Evolutionary conservation across 2,329 filamentous ascomycete species (phyloP).

Genomic region (Didymellaceae sp.): DNA sequence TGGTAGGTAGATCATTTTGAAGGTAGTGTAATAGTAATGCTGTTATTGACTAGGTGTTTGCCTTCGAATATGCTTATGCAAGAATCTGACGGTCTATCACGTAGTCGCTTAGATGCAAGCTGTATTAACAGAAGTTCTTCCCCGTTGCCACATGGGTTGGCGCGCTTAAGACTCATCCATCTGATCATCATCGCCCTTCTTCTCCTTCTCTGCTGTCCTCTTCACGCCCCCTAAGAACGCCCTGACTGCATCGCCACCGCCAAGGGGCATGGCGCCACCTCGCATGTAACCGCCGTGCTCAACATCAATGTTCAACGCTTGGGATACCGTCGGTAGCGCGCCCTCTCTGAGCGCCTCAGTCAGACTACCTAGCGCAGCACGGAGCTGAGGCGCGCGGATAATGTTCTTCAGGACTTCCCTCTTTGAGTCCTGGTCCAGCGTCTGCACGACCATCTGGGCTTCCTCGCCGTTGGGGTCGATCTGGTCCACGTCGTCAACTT

Average conservation of each 20-base stretch:
- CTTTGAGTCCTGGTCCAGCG: conserved; percentile 78
- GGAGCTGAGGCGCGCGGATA: conserved; percentile 86
- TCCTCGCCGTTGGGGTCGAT: conserved; percentile 72
- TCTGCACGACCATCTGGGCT: conserved; percentile 74
- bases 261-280: conserved; percentile 80
- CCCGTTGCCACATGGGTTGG: too few relatives aligned
- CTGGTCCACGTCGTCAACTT: conserved; percentile 65
- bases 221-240: conserved; percentile 91
- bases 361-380: conserved; percentile 82
- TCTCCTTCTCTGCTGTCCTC: conserved; percentile 69
- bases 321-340: conserved; percentile 85
- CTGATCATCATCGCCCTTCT: conserved; percentile 34
- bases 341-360: conserved; percentile 90
- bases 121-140: too few relatives aligned
- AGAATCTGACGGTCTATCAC: too few relatives aligned
- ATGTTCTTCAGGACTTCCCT: conserved; percentile 80
- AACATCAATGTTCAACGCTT: conserved; percentile 81
- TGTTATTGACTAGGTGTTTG: too few relatives aligned
- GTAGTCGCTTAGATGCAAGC: too few relatives aligned
- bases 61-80: too few relatives aligned
- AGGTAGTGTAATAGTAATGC: too few relatives aligned
- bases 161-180: conserved; percentile 45
- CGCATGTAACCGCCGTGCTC: conserved; percentile 83
- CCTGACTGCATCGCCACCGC: conserved; percentile 86
- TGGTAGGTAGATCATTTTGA: too few relatives aligned